Evolutionary conservation across 2,329 filamentous ascomycete genomes (phyloP), one percentile per base, ranked within the genome.

Genomic region (Trichocomaceae sp.): DNA sequence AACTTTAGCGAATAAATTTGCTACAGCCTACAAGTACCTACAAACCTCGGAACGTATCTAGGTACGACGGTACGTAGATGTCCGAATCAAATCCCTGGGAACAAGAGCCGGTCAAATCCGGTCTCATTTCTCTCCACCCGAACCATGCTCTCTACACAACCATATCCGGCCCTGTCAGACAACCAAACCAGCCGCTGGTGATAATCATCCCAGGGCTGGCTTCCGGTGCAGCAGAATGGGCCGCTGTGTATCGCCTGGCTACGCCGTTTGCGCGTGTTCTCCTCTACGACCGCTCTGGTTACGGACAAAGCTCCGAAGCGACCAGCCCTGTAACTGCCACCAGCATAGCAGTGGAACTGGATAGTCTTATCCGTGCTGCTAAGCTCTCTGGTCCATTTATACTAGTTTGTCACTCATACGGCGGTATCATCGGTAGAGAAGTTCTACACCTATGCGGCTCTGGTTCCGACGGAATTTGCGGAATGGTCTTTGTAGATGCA

Each of bases 251-350:
- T 48, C 60, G 59, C 13, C 54, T 61, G 29, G 48, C 61, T 15
- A 19, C 57, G 26, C 59, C 56, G 10, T 60, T 64, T 53, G 58
- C 57, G 47, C 58, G 62, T 15, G 59, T 56, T 22, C 41, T 64
- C 5, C 53, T 57, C 33, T 66, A 66, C 23, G 62, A 65, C 54
- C 61, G 62, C 17, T 57, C 61, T 17, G 64, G 63, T 3, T 55
- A 62, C 33, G 63, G 59, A 9, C 58, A 55, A 15, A 66, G 64
- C 53, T 55, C 58, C 12, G 31, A 54, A 19, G 46, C 55, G 6
- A 52, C 48, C 23, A 45, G 49, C 47, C 42, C 10, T 20, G 54
- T 61, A 53, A 54, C 51, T 23, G 59, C 59, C 48, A 56, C 47
- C 49, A 56, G 56, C 46, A 58, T 61, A 52, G 58, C 59, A 42